A percentile compares a stretch with the other conserved stretches of the same genome.
These are phyloP conservation scores for Pyricularia sp. DNA, from an alignment of 2,329 filamentous ascomycete species.

Conservation along the genomic window DNA sequence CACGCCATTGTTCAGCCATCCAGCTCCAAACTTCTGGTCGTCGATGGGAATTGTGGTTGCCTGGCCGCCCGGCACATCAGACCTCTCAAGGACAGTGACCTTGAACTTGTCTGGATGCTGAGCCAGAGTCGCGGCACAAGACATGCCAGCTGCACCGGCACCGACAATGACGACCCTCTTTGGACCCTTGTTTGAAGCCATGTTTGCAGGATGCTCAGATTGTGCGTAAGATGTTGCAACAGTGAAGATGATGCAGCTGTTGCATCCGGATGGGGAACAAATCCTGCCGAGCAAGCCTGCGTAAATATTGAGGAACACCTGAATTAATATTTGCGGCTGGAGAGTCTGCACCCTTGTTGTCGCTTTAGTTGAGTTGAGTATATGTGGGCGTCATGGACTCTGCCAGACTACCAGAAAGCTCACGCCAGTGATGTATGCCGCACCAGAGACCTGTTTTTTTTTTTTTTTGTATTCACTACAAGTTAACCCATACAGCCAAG, in stretches of 20 bases:
- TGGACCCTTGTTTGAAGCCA: neutral
- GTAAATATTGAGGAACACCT: neutral
- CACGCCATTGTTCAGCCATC: constrained; percentile 51
- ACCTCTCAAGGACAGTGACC: constrained; percentile 42
- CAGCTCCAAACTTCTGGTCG: constrained; percentile 43
- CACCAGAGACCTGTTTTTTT: neutral
- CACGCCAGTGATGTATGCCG: neutral
- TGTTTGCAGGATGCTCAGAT: neutral
- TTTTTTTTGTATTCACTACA: neutral
- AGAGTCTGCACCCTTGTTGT: neutral
- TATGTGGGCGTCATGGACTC: neutral
- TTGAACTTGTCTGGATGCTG: constrained; percentile 46
- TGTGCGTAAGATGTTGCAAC: neutral
- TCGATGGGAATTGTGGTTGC: constrained; percentile 49
- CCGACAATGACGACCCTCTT: constrained; percentile 47
- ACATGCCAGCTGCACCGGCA: constrained; percentile 47
- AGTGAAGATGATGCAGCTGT: neutral
- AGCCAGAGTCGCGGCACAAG: constrained; percentile 23
- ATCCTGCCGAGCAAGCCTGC: neutral
- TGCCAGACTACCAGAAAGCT: neutral
- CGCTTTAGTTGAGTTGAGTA: neutral
- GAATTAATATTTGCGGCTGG: neutral
- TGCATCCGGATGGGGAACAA: neutral
- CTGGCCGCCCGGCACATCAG: constrained; percentile 47
- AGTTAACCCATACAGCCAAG: too few relatives aligned